Conservation (phyloP, 306 rosid genomes). For the Lupinus albus region DNA sequence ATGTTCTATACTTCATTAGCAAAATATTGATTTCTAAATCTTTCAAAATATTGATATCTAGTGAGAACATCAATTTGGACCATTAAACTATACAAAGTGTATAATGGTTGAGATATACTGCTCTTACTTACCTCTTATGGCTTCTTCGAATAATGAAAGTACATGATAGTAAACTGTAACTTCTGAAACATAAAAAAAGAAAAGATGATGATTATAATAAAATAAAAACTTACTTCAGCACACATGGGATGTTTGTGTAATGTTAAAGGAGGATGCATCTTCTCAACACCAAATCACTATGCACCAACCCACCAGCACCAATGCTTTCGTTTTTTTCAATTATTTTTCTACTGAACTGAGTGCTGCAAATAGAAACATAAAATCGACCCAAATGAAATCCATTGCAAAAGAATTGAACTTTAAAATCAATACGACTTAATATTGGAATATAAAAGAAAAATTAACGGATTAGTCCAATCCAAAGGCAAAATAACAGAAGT, state of each 20-base stretch:
- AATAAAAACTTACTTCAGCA: slow-evolving; percentile 69
- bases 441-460: background rate
- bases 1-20: no score
- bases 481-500: background rate
- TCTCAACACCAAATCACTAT: slow-evolving; percentile 41
- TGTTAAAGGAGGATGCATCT: slow-evolving; percentile 93
- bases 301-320: slow-evolving; percentile 40
- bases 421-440: background rate
- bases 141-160: no score
- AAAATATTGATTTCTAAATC: no score
- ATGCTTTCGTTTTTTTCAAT: background rate
- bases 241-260: slow-evolving; percentile 96
- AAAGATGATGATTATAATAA: background rate
- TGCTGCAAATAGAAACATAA: background rate
- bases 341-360: background rate
- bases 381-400: slow-evolving; percentile 16
- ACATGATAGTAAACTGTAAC: no score
- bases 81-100: no score
- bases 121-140: no score
- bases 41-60: no score
- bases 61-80: no score
- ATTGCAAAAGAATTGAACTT: slow-evolving; percentile 22
- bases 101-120: no score
- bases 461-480: background rate
- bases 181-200: background rate